Conservation (phyloP, 148 eudicot species). For the Cornus kousa region DNA sequence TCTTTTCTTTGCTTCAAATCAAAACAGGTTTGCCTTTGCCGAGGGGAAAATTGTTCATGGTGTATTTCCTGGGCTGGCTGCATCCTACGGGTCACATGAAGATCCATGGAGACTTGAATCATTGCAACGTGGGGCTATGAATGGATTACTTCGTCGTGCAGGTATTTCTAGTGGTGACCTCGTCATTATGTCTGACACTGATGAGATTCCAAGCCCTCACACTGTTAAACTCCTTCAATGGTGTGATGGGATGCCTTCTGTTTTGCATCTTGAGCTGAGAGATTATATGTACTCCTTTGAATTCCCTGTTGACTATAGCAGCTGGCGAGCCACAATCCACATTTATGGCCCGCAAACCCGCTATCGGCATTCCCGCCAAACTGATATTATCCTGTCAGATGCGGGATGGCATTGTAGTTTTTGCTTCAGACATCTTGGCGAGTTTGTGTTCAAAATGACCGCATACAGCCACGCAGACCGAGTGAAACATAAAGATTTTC, state of each 20-base stretch:
- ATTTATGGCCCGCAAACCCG: constrained; percentile 39
- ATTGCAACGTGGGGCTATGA: constrained; percentile 67
- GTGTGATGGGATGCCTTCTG: constrained; percentile 70
- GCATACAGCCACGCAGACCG: constrained; percentile 93
- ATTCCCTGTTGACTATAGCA: constrained; percentile 81
- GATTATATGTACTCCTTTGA: constrained; percentile 89
- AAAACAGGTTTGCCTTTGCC: constrained; percentile 56
- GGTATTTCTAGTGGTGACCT: constrained; percentile 70
- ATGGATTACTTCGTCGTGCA: constrained; percentile 42
- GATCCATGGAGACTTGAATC: constrained; percentile 67
- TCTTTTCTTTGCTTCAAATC: constrained; percentile 53
- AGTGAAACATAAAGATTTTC: constrained; percentile 54
- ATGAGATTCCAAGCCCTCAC: constrained; percentile 85
- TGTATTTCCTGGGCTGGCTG: constrained; percentile 46
- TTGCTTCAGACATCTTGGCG: constrained; percentile 60
- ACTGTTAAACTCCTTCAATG: constrained; percentile 76
- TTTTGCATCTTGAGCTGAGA: constrained; percentile 67
- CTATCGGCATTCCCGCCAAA: constrained; percentile 65
- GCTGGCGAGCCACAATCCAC: constrained; percentile 77
- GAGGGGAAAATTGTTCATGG: constrained; percentile 55
- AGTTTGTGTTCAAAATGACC: constrained; percentile 84
- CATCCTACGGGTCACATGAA: constrained; percentile 24
- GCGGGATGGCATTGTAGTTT: constrained; percentile 98
- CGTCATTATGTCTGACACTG: constrained; percentile 75
- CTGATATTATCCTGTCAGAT: constrained; percentile 62